Evolutionary conservation across 1,139 yeast genomes (phyloP), one percentile per base, ranked within the genome.

Genomic region (Debaryomyces udenii): DNA sequence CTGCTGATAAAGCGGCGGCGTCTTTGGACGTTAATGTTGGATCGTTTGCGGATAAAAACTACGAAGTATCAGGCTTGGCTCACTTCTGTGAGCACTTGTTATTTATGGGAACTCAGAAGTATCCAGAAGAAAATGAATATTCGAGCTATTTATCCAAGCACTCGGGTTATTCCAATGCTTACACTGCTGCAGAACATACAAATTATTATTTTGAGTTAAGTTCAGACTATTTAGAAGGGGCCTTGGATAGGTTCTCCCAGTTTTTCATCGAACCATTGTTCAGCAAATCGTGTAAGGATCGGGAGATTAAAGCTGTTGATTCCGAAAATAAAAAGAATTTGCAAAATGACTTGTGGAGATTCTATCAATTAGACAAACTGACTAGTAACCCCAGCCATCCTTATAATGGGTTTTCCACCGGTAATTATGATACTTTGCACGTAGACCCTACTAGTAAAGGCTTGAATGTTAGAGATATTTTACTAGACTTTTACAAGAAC

Each of bases 41-140:
- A 14, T 78, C 96, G 3, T 87, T 85, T 59, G 79, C 86, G 38
- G 98, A 93, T 57, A 88, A 87, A 13, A 72, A 76, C 38, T 73
- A 64, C 47, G 70, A 74, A 22, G 62, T 89, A 23, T 85, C 91
- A 2, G 99, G 99, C 1, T 70, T 93, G 47, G 99, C 99, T 2
- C 99, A 93, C 64, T 93, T 93, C 62, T 90, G 97, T 65, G 99
- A 93, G 66, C 99, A 93, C 64, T 72, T 93, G 51, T 70, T 93
- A 46, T 93, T 93, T 61, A 89, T 93, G 96, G 99, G 99, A n/a
- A 91, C 98, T 3, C 74, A 79, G 51, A 91, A 90, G 64, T 93
- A 85, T 56, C 99, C 99, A 0, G 74, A 77, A 45, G 99, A 93
- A 61, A 90, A 89, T 61, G 98, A 89, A 53, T 93, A 93, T 62